phyloP scores from a whole-genome alignment of 495 filamentous ascomycete species.

The Penicillium arizonense region DNA sequence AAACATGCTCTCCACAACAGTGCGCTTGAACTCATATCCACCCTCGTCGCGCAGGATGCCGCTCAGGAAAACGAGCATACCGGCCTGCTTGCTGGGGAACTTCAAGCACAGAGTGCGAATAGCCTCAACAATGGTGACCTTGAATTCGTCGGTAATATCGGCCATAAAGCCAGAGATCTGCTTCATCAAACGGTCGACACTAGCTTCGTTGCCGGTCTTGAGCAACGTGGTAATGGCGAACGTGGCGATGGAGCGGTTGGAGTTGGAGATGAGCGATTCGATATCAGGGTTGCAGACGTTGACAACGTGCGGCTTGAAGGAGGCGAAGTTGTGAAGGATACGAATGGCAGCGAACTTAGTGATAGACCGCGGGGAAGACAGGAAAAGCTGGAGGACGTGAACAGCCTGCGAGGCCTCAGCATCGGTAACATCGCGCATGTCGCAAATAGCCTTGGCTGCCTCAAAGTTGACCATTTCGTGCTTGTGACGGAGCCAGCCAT shows the following conservation, averaged over 20 bases:
- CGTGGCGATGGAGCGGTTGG: slow-evolving; percentile 95
- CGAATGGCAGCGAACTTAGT: slow-evolving; percentile 98
- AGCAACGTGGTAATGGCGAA: slow-evolving; percentile 97
- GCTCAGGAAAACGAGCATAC: slow-evolving; percentile 95
- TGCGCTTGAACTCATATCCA: slow-evolving; percentile 97
- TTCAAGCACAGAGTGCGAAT: slow-evolving; percentile 96
- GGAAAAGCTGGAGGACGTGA: slow-evolving; percentile 92
- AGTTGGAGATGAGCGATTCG: slow-evolving; percentile 91
- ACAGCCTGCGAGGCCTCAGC: slow-evolving; percentile 90
- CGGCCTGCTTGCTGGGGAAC: slow-evolving; percentile 96
- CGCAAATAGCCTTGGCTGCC: slow-evolving; percentile 95
- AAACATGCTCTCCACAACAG: slow-evolving; percentile 98
- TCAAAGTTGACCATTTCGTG: slow-evolving; percentile 99
- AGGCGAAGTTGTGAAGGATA: slow-evolving; percentile 93
- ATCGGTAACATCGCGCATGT: slow-evolving; percentile 89
- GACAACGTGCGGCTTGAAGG: slow-evolving; percentile 90
- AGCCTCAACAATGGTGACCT: slow-evolving; percentile 98
- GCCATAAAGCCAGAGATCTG: slow-evolving; percentile 97
- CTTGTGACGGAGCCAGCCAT: slow-evolving; percentile 97
- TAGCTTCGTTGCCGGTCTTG: slow-evolving; percentile 96
- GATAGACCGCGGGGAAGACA: slow-evolving; percentile 92
- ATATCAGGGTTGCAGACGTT: slow-evolving; percentile 96
- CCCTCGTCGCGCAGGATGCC: slow-evolving; percentile 94
- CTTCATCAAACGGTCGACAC: slow-evolving; percentile 97
- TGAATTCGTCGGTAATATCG: slow-evolving; percentile 98